Evolutionary conservation across 108 stramenopile genomes (phyloP).

Genomic region (Cyclostephanos invisitatus): DNA sequence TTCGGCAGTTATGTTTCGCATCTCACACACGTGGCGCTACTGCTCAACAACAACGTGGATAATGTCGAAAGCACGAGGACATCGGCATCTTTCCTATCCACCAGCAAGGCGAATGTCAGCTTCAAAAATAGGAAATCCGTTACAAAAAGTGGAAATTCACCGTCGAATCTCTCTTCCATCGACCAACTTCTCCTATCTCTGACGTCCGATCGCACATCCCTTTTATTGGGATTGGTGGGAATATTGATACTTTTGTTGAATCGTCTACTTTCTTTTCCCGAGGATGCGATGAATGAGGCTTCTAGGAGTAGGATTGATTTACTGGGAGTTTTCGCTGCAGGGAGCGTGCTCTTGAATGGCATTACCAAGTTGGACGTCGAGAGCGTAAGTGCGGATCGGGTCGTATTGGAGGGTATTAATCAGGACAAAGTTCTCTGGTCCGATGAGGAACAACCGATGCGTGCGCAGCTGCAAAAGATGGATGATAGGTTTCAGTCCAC

Average conservation of each 20-base stretch:
- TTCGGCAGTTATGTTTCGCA: not conserved
- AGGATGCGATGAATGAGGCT: conserved; percentile 32
- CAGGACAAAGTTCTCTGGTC: conserved; percentile 38
- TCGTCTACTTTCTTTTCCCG: conserved; percentile 55
- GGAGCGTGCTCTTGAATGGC: conserved; percentile 82
- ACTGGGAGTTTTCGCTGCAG: conserved; percentile 77
- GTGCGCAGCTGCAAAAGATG: not conserved
- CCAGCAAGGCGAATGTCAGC: conserved; percentile 26
- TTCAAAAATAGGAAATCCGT: conserved; percentile 13
- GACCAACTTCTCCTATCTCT: conserved; percentile 28
- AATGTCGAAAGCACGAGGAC: not conserved
- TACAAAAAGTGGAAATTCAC: not conserved
- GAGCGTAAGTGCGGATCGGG: conserved; percentile 66
- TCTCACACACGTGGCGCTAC: not conserved
- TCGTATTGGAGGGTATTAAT: conserved; percentile 61
- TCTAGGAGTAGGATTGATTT: conserved; percentile 58
- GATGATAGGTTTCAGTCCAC: conserved; percentile 12
- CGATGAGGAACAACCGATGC: conserved; percentile 6
- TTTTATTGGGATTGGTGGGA: conserved; percentile 66
- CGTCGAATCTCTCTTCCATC: conserved; percentile 27
- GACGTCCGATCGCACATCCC: conserved; percentile 70
- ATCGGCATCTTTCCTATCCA: conserved; percentile 29
- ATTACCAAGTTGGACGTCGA: conserved; percentile 77
- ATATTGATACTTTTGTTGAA: conserved; percentile 54
- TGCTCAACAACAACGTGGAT: not conserved